These are phyloP conservation scores for Leccinum barrowsii DNA, from an alignment of 768 basidiomycete genomes.

Conservation along the genomic window DNA sequence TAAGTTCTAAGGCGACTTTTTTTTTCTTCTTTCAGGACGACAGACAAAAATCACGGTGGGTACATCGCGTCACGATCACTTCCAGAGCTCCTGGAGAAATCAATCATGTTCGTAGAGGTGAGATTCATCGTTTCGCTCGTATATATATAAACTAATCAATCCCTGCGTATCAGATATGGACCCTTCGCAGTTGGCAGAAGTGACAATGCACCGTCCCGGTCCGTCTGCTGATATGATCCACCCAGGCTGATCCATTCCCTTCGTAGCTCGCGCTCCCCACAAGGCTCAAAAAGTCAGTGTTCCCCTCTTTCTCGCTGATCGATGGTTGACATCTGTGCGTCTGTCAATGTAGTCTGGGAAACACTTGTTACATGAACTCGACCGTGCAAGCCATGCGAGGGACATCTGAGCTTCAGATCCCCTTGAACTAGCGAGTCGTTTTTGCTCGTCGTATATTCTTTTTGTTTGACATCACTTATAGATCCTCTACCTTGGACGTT, in stretches of 20 bases:
- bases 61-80: conserved; percentile 26
- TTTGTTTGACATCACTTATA: not conserved
- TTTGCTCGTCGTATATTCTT: not conserved
- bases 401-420: conserved; percentile 82
- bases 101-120: conserved; percentile 84
- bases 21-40: too few species aligned
- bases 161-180: conserved; percentile 49
- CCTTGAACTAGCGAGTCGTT: conserved; percentile 52
- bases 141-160: conserved; percentile 2
- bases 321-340: not conserved
- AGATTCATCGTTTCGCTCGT: conserved; percentile 5
- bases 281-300: conserved; percentile 68
- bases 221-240: not conserved
- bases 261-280: conserved; percentile 72
- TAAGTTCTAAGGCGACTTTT: too few species aligned
- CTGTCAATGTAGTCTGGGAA: conserved; percentile 62
- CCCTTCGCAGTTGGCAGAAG: conserved; percentile 60
- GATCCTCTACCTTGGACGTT: conserved; percentile 39
- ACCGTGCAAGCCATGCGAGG: conserved; percentile 91
- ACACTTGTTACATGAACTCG: conserved; percentile 98
- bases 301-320: not conserved
- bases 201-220: conserved; percentile 43
- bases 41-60: too few species aligned
- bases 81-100: conserved; percentile 79
- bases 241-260: conserved; percentile 1